Percentiles rank a stretch among this genome's conserved stretches.
phyloP scores from a whole-genome alignment of 1,139 yeast species.

The Wickerhamiella infanticola region DNA sequence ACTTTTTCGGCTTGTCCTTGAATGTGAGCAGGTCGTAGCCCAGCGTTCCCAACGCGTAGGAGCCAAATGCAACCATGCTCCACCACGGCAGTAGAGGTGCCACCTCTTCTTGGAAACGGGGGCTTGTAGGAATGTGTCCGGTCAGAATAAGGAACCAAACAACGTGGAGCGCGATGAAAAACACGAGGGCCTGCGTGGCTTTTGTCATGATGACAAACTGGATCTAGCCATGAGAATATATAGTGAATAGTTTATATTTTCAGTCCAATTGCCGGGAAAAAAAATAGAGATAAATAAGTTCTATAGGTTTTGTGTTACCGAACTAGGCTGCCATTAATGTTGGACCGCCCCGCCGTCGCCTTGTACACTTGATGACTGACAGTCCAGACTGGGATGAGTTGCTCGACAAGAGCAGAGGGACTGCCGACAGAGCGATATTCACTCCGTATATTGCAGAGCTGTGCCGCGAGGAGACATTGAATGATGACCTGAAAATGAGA shows the following conservation, averaged over 20 bases:
- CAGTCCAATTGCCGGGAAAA: no score
- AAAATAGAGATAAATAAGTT: no score
- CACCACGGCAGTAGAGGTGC: constrained; percentile 60
- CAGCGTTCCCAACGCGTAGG: constrained; percentile 54
- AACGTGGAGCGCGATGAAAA: constrained; percentile 32
- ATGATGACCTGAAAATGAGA: constrained; percentile 11
- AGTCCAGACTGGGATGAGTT: constrained; percentile 7
- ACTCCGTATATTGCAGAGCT: constrained; percentile 7
- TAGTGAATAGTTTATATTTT: no score
- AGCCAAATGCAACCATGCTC: constrained; percentile 54
- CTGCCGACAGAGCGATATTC: constrained; percentile 5
- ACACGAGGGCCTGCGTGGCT: constrained; percentile 45
- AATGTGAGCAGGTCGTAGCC: constrained; percentile 61
- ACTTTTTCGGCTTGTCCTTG: constrained; percentile 58
- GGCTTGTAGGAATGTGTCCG: constrained; percentile 44
- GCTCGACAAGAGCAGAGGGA: constrained; percentile 10
- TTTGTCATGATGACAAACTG: constrained; percentile 36
- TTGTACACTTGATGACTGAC: not conserved
- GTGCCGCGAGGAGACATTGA: constrained; percentile 4
- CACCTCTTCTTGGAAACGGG: constrained; percentile 35
- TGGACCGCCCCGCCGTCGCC: no score
- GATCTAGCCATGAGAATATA: no score
- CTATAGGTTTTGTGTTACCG: no score
- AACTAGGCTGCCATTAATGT: no score
- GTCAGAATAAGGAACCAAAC: constrained; percentile 39